phyloP scores from a whole-genome alignment of 1,284 basidiomycete species.

The Leccinum variabile region DNA sequence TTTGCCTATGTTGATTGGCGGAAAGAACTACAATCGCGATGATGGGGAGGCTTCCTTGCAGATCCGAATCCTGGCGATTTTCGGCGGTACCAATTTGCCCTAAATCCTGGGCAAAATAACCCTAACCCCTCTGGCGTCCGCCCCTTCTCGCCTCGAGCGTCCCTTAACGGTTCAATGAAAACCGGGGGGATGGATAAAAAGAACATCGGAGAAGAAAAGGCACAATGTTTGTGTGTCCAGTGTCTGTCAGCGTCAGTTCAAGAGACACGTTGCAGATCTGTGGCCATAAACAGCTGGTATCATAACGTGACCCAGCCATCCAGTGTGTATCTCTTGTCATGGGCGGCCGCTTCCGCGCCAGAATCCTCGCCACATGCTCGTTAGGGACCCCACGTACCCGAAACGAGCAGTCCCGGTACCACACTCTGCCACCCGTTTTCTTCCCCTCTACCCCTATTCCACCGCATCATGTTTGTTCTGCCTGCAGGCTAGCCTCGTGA shows the following conservation, averaged over 20 bases:
- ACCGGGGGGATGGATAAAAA: neutral
- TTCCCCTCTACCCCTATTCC: conserved; percentile 19
- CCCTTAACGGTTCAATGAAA: neutral
- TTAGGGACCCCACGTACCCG: conserved; percentile 7
- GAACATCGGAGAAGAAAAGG: neutral
- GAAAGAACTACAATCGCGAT: conserved; percentile 13
- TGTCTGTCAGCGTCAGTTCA: conserved; percentile 4
- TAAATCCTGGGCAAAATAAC: conserved; percentile 26
- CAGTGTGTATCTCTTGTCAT: conserved; percentile 14
- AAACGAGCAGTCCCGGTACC: conserved; percentile 11
- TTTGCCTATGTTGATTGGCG: conserved; percentile 21
- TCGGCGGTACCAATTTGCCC: conserved; percentile 24
- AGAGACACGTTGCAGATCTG: conserved; percentile 11
- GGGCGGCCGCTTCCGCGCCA: conserved; percentile 21
- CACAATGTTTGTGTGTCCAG: conserved; percentile 1
- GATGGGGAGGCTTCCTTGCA: conserved; percentile 20
- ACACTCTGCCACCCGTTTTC: conserved; percentile 5
- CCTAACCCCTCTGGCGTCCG: conserved; percentile 10
- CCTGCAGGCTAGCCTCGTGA: conserved; percentile 17
- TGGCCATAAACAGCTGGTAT: conserved; percentile 5
- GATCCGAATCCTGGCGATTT: conserved; percentile 33
- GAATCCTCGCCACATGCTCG: conserved; percentile 7
- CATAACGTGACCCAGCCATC: conserved; percentile 17
- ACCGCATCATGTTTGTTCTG: conserved; percentile 4
- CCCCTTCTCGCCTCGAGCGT: conserved; percentile 5